Base-by-base conservation (phyloP, 179 eudicot species). In the Dionaea muscipula region DNA sequence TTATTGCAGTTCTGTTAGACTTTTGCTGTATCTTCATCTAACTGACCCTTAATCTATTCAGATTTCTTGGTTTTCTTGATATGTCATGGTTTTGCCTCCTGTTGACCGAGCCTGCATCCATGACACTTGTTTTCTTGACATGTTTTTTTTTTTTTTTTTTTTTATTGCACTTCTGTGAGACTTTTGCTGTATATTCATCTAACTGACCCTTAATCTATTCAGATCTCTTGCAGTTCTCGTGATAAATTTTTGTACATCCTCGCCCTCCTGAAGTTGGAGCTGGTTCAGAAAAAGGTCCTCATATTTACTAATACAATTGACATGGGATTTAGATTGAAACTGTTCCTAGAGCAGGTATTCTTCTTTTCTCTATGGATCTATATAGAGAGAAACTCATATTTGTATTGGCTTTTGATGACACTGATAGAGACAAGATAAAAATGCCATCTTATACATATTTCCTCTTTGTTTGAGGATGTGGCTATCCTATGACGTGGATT, bases 251-350 rank as follows among this genome's bases (percentile, higher is more conserved):
- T 91, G 23, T 62, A 84, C 72, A 78, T 84, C 67, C 79, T 87
- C 47, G 88, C 96, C 26, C 86, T 93, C 36, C 69, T 93, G 72
- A 88, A 93, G 78, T 62, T 79, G 76, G 94, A 93, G 74, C 75
- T 88, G 57, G 73, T 93, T 72, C 96, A 85, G 63, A 84, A 83
- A 60, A 88, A 81, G 60, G 87, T 83, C 62, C 72, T 93, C 60
- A 68, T 88, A 62, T 93, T 88, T 67, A 76, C 95, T 16, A 93
- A 88, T 62, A 65, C 99, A 24, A 93, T 85, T 39, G 94, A 93
- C 74, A 81, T 72, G 83, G 78, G 86, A 63, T 93, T 62, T 60
- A 81, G 76, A 65, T 62, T 93, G 69, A 88, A 72, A 67, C 85
- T 93, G 9, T 88, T 93, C 72, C 51, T 93, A 35, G 99, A 93